Evolutionary conservation across 1,284 basidiomycete genomes (phyloP).

Genomic region (Irpex sp.): DNA sequence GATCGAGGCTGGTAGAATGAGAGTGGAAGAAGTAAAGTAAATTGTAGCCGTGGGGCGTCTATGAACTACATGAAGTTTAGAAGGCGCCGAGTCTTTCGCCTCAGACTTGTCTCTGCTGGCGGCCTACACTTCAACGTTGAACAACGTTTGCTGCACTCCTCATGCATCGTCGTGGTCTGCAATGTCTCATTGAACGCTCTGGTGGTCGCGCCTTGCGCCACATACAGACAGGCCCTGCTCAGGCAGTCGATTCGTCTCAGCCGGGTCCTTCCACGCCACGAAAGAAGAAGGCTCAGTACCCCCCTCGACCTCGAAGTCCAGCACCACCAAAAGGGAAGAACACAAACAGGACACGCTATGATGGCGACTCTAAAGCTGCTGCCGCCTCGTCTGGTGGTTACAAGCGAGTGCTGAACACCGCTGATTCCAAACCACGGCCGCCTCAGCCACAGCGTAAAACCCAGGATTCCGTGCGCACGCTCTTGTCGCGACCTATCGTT

Average conservation of each 20-base stretch:
- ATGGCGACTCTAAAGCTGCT: background rate
- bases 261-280: background rate
- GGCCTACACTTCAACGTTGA: background rate
- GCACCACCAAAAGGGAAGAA: background rate
- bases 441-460: background rate
- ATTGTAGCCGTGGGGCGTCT: background rate
- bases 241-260: background rate
- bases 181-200: constrained; percentile 6
- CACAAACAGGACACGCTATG: background rate
- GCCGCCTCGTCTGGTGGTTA: too few relatives aligned
- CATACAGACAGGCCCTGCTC: background rate
- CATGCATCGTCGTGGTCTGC: constrained; percentile 12
- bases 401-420: background rate
- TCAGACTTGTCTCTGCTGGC: constrained; percentile 1
- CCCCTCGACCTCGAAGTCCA: background rate
- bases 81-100: background rate
- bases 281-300: background rate
- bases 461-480: background rate
- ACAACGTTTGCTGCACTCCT: background rate
- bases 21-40: background rate
- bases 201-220: background rate
- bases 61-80: background rate
- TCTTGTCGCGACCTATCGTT: background rate
- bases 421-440: background rate
- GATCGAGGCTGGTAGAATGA: background rate